A percentile compares a stretch with the other conserved stretches of the same genome.
These are phyloP conservation scores for Picea glauca DNA, from an alignment of 75 land plant species.

Conservation along the genomic window DNA sequence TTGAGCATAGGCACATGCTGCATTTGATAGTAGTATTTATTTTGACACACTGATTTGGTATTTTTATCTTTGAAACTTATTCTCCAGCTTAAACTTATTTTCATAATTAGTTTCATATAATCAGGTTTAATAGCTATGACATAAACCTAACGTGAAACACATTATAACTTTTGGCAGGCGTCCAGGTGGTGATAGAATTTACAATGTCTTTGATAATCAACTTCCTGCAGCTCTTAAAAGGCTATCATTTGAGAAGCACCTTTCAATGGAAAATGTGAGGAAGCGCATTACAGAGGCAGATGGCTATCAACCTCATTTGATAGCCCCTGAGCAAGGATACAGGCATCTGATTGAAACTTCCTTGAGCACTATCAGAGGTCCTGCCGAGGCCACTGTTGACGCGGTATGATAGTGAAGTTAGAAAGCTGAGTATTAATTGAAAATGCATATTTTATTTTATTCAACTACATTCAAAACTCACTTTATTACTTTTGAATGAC, in stretches of 20 bases:
- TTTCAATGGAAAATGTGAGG: conserved; percentile 88
- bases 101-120: background rate
- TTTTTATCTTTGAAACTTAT: background rate
- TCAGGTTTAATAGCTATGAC: background rate
- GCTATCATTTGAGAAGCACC: conserved; percentile 92
- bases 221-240: conserved; percentile 93
- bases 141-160: background rate
- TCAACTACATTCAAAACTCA: background rate
- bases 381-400: conserved; percentile 96
- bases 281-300: conserved; percentile 93
- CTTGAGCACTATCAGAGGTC: conserved; percentile 68
- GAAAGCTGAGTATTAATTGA: background rate
- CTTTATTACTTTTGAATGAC: background rate
- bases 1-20: too few species aligned
- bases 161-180: conserved; percentile 47
- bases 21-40: too few species aligned
- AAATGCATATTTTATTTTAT: background rate
- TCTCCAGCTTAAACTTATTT: background rate
- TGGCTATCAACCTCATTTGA: conserved; percentile 97
- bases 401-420: conserved; percentile 52
- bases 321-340: conserved; percentile 99
- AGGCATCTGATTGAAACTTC: conserved; percentile 88
- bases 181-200: conserved; percentile 92
- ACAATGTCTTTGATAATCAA: conserved; percentile 87
- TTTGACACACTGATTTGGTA: background rate